Conservation (phyloP, 768 basidiomycete species). For the Rhodotorula graminis region DNA sequence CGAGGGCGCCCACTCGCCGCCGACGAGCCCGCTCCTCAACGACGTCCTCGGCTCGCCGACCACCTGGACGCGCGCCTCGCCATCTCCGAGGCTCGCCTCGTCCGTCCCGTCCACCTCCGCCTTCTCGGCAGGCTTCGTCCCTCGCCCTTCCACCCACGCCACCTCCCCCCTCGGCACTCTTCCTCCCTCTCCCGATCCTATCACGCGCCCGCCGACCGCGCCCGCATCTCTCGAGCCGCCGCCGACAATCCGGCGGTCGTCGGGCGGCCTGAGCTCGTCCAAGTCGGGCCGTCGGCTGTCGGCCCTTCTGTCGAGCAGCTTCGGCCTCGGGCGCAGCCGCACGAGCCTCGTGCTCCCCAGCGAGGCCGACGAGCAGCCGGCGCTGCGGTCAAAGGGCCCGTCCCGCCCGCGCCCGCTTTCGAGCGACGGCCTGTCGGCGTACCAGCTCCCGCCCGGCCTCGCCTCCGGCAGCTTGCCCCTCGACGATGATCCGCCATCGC, state of each 20-base stretch:
- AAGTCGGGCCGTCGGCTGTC: constrained; percentile 28
- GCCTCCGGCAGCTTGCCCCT: neutral
- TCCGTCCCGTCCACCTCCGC: neutral
- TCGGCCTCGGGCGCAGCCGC: constrained; percentile 14
- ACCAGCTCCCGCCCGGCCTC: neutral
- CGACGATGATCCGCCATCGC: neutral
- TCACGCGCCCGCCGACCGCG: neutral
- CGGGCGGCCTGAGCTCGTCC: neutral
- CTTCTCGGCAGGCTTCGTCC: too few relatives aligned
- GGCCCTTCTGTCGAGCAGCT: constrained; percentile 18
- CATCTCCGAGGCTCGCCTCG: neutral
- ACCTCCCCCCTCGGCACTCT: neutral
- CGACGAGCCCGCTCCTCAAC: neutral
- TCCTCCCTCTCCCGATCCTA: neutral
- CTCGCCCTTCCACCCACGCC: neutral
- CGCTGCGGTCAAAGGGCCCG: neutral
- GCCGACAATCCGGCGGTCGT: neutral
- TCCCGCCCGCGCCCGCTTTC: neutral
- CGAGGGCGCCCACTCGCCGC: neutral
- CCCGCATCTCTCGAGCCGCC: too few relatives aligned
- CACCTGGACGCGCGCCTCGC: neutral
- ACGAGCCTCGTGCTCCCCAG: constrained; percentile 9
- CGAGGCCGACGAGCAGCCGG: neutral
- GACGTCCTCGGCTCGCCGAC: neutral
- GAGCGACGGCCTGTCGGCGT: neutral